Base-by-base conservation (phyloP, 2,329 filamentous ascomycete genomes). In the Scleromitrula shiraiana region DNA sequence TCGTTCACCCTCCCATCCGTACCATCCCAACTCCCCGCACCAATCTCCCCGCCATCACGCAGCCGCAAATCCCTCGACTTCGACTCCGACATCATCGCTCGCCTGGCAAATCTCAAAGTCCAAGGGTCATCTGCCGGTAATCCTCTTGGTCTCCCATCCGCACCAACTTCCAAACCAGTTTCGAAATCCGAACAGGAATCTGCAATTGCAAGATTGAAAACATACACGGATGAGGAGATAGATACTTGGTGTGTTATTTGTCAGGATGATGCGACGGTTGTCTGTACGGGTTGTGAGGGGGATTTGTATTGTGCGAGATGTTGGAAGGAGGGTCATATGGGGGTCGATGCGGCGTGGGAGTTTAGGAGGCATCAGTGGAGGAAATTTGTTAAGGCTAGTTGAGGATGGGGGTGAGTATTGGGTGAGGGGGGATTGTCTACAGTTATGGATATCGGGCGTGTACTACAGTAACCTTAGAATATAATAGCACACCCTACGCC, bases 241-340 rank as follows among this genome's bases (percentile, higher is more conserved):
- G 80, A 83, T 35, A 78, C 75, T 1, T 94, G 87, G 86, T 94
- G 88, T 63, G 77, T 82, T 26, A 88, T 93, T 8, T 95, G 88
- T 62, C 79, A 84, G 39, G 85, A 88, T 50, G 85, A 93, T 60
- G 87, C 83, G 0, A 80, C 79, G 3, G 67, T 93, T 23, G 74
- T 74, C 49, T 95, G 88, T 62, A 62, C 81, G 0, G 86, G 83
- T 3, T 95, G 88, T 58, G 79, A 80, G 29, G 70, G 69, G 1
- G 76, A 90, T 54, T 70, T 88, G 33, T 94, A 91, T 62, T 95
- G 88, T 63, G 71, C 74, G 19, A 70, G 76, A 14, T 94, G 88
- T 69, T 95, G 88, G 88, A 76, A 74, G 50, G 87, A 91, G 60
- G 88, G 88, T 64, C 88, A 94, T 59, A 69, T 78, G 27, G 82